Base-by-base conservation (phyloP, 2,329 filamentous ascomycete species). In the Stagonosporopsis chrysanthemi region DNA sequence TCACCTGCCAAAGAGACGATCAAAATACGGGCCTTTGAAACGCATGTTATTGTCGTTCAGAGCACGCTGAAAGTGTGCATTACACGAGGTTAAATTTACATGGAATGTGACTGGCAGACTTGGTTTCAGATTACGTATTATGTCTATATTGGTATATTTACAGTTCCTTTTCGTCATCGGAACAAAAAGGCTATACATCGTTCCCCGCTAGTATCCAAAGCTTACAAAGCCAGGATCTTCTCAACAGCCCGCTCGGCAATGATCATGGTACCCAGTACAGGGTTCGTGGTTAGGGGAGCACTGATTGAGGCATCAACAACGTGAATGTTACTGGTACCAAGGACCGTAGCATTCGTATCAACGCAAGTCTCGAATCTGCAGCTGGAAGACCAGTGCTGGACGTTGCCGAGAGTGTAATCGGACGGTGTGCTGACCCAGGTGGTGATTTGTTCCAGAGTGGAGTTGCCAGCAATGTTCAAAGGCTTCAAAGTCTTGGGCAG, bases 191-290 rank as follows among this genome's bases (percentile, higher is more conserved):
- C 40, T 44, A n/a, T 15, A 28, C 19, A 46, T 17, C 7, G 46
- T 36, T 51, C 36, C 17, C 26, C 15, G 29, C 9, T 42, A 36
- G 11, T 9, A 3, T 9, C 7, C 39, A 1, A 14, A 7, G 11
- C 24, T 24, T 42, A 56, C 49, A 76, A 48, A 23, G 62, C 70
- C 57, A 79, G 67, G 62, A 85, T 82, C 62, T 79, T 73, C 70
- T 84, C 83, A 2, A 79, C 76, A 1, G 79, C 83, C 61, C 77
- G 78, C 73, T 85, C 83, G 0, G 77, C 83, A 4, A 80, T 82
- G 19, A 82, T 78, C 81, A 85, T 84, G 24, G 83, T 77, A 0
- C 81, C 82, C 67, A 84, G 82, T 61, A 83, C 81, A 1, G 83
- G 83, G 63, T 85, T 85, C 1, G 82, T 81, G 0, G 81, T 84